Base-by-base conservation (phyloP, 2,329 filamentous ascomycete genomes). In the Ophidiomyces ophidiicola region DNA sequence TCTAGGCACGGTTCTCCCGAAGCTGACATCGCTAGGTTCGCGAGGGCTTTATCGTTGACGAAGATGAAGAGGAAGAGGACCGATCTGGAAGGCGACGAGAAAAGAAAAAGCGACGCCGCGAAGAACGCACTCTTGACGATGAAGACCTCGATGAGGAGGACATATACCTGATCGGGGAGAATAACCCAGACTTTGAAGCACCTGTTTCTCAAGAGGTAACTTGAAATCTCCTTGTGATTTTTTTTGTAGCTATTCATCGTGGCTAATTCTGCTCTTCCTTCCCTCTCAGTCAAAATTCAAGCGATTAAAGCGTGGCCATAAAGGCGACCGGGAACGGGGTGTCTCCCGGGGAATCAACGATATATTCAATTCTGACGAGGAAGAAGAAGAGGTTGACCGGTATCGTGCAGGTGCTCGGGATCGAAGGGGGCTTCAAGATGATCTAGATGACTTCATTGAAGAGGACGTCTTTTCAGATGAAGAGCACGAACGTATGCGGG, bases 381-480 rank as follows among this genome's bases (percentile, higher is more conserved):
- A 93, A 39, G 77, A 82, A 12, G 76, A 72, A 42, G 70, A 66
- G 3, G 59, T 57, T 12, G 70, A 72, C 41, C 70, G 70, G 43
- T 63, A 61, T 19, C 54, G 55, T 31, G 53, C 58, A 32, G 57
- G 53, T 30, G 57, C 60, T 21, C 50, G 52, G 14, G 63, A 68
- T 43, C 73, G 74, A 45, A 72, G 81, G 43, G 69, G 70, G 24
- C 68, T 74, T 45, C 74, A 74, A 32, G 82, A 92, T 58, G 85
- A 93, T 53, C 84, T 93, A 59, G 85, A 85, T 44, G 87, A 88
- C 57, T 98, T 98, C 61, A 98, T 98, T 54, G 88, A 96, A 57
- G 86, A 94, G 52, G 90, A 96, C 52, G 87, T 85, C 45, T 83
- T 86, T 35, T 83, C 85, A 35, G 85, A 93, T 48, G 85, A 92